Conservation (phyloP, 352 stramenopile genomes). For the Pythium monospermum region DNA sequence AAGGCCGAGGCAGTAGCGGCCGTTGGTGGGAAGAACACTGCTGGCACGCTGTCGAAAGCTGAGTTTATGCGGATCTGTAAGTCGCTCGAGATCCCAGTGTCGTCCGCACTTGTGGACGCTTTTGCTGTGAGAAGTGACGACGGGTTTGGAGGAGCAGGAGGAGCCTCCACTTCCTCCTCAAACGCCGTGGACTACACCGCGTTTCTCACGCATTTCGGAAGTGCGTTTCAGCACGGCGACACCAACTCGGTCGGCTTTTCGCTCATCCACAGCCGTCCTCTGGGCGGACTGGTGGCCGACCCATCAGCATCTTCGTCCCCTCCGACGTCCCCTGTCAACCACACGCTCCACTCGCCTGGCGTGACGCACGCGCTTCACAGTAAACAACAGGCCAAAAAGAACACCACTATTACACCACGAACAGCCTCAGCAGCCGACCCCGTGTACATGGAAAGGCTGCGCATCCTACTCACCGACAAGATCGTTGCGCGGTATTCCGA, state of each 20-base stretch:
- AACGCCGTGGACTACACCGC: slow-evolving; percentile 54
- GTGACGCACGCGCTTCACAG: slow-evolving; percentile 31
- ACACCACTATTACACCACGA: background rate
- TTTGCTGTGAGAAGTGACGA: slow-evolving; percentile 30
- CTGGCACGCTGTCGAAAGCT: slow-evolving; percentile 29
- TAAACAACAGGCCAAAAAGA: slow-evolving; percentile 13
- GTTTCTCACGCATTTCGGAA: slow-evolving; percentile 60
- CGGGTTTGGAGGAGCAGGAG: slow-evolving; percentile 6
- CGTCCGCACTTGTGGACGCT: slow-evolving; percentile 30
- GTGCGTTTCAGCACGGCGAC: slow-evolving; percentile 57
- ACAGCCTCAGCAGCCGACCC: slow-evolving; percentile 21
- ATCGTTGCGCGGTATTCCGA: slow-evolving; percentile 36
- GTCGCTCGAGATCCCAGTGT: slow-evolving; percentile 29
- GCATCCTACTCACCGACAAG: slow-evolving; percentile 54
- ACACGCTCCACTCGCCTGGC: slow-evolving; percentile 49
- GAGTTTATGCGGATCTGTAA: slow-evolving; percentile 40
- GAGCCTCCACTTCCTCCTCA: slow-evolving; percentile 3
- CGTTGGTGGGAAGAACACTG: slow-evolving; percentile 21
- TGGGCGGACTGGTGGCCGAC: slow-evolving; percentile 15
- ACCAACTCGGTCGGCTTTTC: slow-evolving; percentile 63
- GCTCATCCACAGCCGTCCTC: slow-evolving; percentile 27
- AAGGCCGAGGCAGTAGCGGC: too few relatives aligned
- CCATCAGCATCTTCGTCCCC: slow-evolving; percentile 9
- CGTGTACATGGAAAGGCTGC: slow-evolving; percentile 52
- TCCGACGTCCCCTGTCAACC: slow-evolving; percentile 24